phyloP scores from a whole-genome alignment of 805 yeast genomes.

The Candida ulmi region DNA sequence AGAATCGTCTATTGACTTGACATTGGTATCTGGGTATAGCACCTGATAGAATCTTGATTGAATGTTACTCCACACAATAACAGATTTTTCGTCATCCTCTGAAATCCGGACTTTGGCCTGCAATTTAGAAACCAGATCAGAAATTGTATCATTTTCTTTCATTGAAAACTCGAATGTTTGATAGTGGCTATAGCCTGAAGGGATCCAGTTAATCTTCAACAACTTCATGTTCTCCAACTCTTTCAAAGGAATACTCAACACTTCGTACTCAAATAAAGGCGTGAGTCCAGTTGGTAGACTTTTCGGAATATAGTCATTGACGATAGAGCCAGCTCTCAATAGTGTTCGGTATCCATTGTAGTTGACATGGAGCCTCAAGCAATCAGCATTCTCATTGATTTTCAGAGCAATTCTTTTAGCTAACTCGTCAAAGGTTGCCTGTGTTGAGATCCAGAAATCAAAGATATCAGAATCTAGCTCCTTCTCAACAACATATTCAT shows the following conservation, averaged over 20 bases:
- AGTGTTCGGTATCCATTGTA: constrained; percentile 55
- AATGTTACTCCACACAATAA: constrained; percentile 53
- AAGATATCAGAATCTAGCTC: constrained; percentile 27
- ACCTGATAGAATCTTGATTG: constrained; percentile 31
- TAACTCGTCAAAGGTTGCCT: constrained; percentile 52
- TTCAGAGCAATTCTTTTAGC: constrained; percentile 53
- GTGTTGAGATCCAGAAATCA: constrained; percentile 66
- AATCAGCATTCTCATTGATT: constrained; percentile 50
- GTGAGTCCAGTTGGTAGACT: constrained; percentile 25
- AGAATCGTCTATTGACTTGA: constrained; percentile 33
- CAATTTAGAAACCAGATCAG: constrained; percentile 49
- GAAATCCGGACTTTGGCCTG: constrained; percentile 49
- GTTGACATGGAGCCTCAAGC: constrained; percentile 61
- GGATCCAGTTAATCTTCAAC: constrained; percentile 65
- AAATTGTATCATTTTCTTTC: constrained; percentile 54
- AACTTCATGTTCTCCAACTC: constrained; percentile 75
- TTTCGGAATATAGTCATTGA: constrained; percentile 31
- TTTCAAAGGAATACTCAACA: constrained; percentile 63
- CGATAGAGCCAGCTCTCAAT: constrained; percentile 26
- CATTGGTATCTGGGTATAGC: constrained; percentile 29
- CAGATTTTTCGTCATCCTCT: constrained; percentile 37
- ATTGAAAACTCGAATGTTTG: constrained; percentile 65
- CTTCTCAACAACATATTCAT: constrained; percentile 41
- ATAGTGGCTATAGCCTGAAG: constrained; percentile 63
- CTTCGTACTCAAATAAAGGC: constrained; percentile 64